Base-by-base conservation (phyloP, 2,329 filamentous ascomycete species). In the Didymella exigua region DNA sequence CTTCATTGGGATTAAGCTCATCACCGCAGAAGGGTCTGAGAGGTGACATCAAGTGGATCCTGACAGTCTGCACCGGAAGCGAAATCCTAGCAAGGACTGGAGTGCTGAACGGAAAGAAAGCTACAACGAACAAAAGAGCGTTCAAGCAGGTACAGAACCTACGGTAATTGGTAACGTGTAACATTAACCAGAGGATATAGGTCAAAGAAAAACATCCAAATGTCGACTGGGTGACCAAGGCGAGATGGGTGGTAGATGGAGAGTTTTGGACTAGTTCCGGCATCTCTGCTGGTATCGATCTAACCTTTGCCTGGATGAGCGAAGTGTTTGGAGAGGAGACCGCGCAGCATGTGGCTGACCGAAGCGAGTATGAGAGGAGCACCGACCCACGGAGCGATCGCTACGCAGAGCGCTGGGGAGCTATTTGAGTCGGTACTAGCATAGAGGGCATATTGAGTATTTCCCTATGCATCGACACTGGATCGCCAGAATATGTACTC, bases 21-120 rank as follows among this genome's bases (percentile, higher is more conserved):
- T 70, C n/a, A 83, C 78, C 77, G 59, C 78, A 81, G 0, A 67
- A 67, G 4, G 34, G 30, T 7, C 8, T 30, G 23, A 49, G 40
- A 14, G 52, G 46, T 1, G n/a, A 43, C 6, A 67, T 88, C 21
- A 74, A 81, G 59, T 83, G 84, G 59, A 65, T 88, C 11, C 76
- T 90, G 37, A 88, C 86, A 0, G 80, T 90, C 1, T 90, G 88
- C 70, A 90, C 86, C 1, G 88, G 88, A 0, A 78, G 84, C 4
- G 81, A 81, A 2, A 71, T 89, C 4, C 78, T 84, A 0, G 87
- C 87, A 0, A 74, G 77, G 37, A 77, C 86, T 0, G 87, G 87
- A 0, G 70, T 89, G 2, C 69, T 91, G 26, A 80, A 89, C 56
- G 83, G 84, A 0, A 77, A 75, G 56, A 75, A 78, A 14, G 88